phyloP scores from a whole-genome alignment of 2,329 filamentous ascomycete species.

The Claviceps sp. region DNA sequence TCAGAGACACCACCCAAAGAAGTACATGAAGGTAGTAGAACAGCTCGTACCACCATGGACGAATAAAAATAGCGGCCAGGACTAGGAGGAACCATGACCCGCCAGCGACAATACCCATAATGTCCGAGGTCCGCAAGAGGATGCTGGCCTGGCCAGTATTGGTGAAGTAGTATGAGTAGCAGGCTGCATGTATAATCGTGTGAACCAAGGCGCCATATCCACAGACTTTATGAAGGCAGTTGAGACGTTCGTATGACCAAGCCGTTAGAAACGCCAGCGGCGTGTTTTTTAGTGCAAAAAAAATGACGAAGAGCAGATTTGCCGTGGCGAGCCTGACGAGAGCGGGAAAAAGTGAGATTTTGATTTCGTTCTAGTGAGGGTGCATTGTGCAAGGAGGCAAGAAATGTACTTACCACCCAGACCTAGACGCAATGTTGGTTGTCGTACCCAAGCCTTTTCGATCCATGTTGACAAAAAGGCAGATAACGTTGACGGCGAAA shows the following conservation, averaged over 20 bases:
- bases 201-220: slow-evolving; percentile 35
- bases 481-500: slow-evolving; percentile 19
- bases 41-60: slow-evolving; percentile 38
- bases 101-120: slow-evolving; percentile 35
- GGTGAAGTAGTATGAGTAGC: slow-evolving; percentile 30
- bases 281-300: slow-evolving; percentile 45
- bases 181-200: slow-evolving; percentile 30
- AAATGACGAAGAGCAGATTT: slow-evolving; percentile 38
- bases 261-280: slow-evolving; percentile 38
- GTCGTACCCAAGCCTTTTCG: slow-evolving; percentile 15
- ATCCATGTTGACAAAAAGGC: slow-evolving; percentile 21
- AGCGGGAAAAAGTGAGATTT: not conserved
- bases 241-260: slow-evolving; percentile 46
- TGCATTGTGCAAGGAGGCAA: too few relatives aligned
- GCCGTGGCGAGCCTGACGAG: slow-evolving; percentile 22
- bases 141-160: slow-evolving; percentile 12
- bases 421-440: slow-evolving; percentile 23
- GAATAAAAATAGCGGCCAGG: slow-evolving; percentile 27
- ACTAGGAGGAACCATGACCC: slow-evolving; percentile 31
- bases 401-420: slow-evolving; percentile 22
- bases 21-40: slow-evolving; percentile 40
- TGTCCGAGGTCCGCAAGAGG: slow-evolving; percentile 24
- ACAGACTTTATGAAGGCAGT: slow-evolving; percentile 40
- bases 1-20: slow-evolving; percentile 34
- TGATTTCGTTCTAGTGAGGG: not conserved